Base-by-base conservation (phyloP, 2,329 filamentous ascomycete species). In the Epichloe gansuensis region DNA sequence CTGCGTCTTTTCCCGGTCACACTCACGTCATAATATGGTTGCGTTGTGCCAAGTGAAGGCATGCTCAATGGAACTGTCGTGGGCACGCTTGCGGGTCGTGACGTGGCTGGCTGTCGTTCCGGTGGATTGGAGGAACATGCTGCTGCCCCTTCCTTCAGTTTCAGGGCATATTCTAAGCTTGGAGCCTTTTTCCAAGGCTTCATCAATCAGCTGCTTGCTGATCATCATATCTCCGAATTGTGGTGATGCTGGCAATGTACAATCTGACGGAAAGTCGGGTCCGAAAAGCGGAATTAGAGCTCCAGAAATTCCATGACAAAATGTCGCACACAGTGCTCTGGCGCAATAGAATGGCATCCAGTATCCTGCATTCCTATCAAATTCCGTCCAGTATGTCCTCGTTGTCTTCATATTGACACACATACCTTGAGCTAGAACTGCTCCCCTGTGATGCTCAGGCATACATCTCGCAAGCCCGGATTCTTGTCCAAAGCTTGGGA, bases 341-440 rank as follows among this genome's bases (percentile, higher is more conserved):
- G 93, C 93, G 59, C 90, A 94, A 41, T 81, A 72, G 62, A 84
- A 97, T 2, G 91, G 91, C 80, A 97, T 89, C 93, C 93, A 98
- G 69, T 97, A 98, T 37, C 93, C 90, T 95, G 23, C 25, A 28
- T 41, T 35, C 4, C 13, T 34, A 31, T 46, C 2, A 41, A 35
- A 25, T 48, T 37, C 28, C 41, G 70, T 55, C 15, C 13, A 13
- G 8, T 23, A 38, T 23, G 41, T 23, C 48, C 41, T 17, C n/a
- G 9, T 21, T 4, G 28, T 31, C 38, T 44, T 37, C 31, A 17
- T 43, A 9, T 42, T 9, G 31, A 34, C 69, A 48, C 73, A 50
- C 70, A 48, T 73, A 90, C 88, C 91, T 82, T 98, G 93, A 50
- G 91, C 91, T 55, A 82, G 82, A 53, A 97, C 83, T 34, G 90